These are phyloP conservation scores for Phaeolepiota aurea DNA, from an alignment of 768 basidiomycete species.

Conservation along the genomic window DNA sequence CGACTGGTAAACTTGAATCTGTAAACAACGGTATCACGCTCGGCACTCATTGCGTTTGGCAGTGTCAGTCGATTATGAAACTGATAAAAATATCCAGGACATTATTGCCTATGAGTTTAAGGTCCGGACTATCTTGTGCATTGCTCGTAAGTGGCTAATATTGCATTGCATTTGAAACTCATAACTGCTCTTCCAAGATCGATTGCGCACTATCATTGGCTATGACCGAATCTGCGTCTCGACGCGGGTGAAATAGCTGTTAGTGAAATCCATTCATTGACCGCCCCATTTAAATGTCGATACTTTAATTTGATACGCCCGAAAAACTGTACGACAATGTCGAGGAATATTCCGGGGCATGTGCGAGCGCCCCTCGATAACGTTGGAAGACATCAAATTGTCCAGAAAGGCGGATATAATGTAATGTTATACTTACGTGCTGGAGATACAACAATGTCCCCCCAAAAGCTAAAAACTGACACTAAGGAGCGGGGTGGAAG, in stretches of 20 bases:
- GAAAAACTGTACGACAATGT: constrained; percentile 45
- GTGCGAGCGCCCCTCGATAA: constrained; percentile 78
- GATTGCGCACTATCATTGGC: constrained; percentile 77
- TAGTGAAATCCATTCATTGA: constrained; percentile 15
- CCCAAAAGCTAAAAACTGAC: too few relatives aligned
- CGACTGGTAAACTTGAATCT: constrained; percentile 63
- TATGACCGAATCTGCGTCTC: constrained; percentile 88
- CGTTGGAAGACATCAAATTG: constrained; percentile 55
- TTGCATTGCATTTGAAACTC: too few relatives aligned
- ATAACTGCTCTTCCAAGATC: constrained; percentile 37
- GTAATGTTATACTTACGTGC: too few relatives aligned
- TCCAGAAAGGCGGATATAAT: constrained; percentile 25
- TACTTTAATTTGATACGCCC: constrained; percentile 67
- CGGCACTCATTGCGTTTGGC: too few relatives aligned
- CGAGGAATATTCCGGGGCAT: constrained; percentile 77
- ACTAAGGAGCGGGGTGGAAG: too few relatives aligned
- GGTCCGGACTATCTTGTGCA: constrained; percentile 80
- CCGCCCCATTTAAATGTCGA: too few relatives aligned
- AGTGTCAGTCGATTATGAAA: constrained; percentile 88
- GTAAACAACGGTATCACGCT: too few relatives aligned
- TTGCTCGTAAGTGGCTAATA: constrained; percentile 75
- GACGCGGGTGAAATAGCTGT: constrained; percentile 72
- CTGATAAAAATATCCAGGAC: constrained; percentile 85
- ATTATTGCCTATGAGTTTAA: constrained; percentile 82
- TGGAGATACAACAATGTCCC: too few relatives aligned